Evolutionary conservation across 345 rosid species (phyloP).

Genomic region (Corchorus olitorius): DNA sequence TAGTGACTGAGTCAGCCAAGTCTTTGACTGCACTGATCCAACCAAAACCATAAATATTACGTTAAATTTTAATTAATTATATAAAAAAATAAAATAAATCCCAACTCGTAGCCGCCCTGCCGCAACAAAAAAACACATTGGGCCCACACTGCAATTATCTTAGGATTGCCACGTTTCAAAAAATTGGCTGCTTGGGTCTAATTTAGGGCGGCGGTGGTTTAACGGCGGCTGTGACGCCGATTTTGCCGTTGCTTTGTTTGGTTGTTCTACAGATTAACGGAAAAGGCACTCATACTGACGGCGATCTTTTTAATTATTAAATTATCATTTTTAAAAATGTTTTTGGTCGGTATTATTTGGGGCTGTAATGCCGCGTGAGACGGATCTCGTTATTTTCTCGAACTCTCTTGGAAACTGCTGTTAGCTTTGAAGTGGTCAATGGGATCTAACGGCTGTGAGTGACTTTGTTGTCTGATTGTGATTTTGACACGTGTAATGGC

Average conservation of each 20-base stretch:
- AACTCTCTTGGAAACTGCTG: conserved; percentile 4
- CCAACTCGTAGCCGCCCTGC: conserved; percentile 5
- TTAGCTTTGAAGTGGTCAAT: conserved; percentile 22
- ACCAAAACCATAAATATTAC: background rate
- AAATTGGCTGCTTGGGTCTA: background rate
- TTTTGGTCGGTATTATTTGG: conserved; percentile 14
- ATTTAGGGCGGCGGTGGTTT: conserved; percentile 16
- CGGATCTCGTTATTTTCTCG: conserved; percentile 9
- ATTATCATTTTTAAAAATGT: background rate
- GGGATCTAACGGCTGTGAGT: conserved; percentile 9
- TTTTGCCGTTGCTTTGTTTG: conserved; percentile 21
- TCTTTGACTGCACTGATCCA: background rate
- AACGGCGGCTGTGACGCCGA: conserved; percentile 42
- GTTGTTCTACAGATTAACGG: conserved; percentile 17
- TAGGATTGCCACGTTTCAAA: conserved; percentile 20
- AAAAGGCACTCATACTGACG: background rate
- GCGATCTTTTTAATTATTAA: background rate
- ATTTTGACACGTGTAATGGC: background rate
- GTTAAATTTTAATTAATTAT: background rate
- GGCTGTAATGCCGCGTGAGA: conserved; percentile 5
- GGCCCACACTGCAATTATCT: background rate
- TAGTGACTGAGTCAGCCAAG: conserved; percentile 5
- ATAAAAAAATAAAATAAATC: background rate
- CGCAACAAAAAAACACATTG: background rate
- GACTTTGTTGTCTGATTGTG: background rate